Conservation (phyloP, 2,329 filamentous ascomycete genomes). For the Apiospora malaysiana region DNA sequence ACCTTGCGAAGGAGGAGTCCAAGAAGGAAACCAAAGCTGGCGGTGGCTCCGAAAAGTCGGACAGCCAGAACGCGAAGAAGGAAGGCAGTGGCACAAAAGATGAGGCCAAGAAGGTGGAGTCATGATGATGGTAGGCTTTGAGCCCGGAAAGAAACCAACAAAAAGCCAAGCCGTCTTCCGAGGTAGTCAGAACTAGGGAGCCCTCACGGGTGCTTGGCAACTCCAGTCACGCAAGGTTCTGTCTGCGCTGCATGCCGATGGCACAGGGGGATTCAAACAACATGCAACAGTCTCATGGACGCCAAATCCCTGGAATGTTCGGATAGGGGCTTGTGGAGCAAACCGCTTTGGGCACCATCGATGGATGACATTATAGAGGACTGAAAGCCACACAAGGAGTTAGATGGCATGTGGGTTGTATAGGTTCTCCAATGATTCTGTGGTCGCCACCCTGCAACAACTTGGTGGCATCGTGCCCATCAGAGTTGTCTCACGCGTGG, state of each 20-base stretch:
- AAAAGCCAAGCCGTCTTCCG: not conserved
- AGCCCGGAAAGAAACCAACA: slow-evolving; percentile 3
- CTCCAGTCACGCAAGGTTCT: not conserved
- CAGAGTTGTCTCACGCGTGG: not conserved
- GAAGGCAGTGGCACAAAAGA: not conserved
- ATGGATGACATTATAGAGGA: not conserved
- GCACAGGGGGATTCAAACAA: not conserved
- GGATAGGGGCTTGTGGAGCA: not conserved
- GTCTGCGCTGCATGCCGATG: not conserved
- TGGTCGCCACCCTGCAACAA: not conserved
- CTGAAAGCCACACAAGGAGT: not conserved
- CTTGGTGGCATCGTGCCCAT: not conserved
- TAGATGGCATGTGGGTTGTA: not conserved
- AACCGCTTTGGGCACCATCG: not conserved
- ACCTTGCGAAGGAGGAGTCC: slow-evolving; percentile 64
- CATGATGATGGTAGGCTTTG: not conserved
- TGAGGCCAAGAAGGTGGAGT: slow-evolving; percentile 17
- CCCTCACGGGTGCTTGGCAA: not conserved
- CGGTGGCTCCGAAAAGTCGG: slow-evolving; percentile 63
- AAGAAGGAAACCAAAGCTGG: slow-evolving; percentile 30
- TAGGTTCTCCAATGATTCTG: not conserved
- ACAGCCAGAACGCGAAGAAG: slow-evolving; percentile 34
- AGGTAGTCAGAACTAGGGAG: not conserved
- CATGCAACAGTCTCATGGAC: slow-evolving; percentile 1
- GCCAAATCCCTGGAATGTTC: not conserved